Evolutionary conservation across 345 rosid genomes (phyloP).

Genomic region (Eucalyptus erythrocorys): DNA sequence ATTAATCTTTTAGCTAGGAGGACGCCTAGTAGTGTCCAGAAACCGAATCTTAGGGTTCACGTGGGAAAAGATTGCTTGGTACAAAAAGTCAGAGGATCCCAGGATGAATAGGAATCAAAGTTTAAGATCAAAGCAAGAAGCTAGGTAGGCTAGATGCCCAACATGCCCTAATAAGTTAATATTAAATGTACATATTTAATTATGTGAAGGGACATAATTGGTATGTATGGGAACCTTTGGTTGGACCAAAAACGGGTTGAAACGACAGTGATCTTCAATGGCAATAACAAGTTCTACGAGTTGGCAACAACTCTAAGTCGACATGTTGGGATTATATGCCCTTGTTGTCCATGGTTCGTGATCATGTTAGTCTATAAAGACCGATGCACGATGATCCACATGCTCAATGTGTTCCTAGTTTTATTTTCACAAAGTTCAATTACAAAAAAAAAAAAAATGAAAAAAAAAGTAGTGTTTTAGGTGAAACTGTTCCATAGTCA

Average conservation of each 20-base stretch:
- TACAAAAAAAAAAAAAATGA: not conserved
- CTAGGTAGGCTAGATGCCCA: not conserved
- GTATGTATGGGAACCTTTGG: not conserved
- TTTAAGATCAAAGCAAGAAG: not conserved
- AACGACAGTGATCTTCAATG: not conserved
- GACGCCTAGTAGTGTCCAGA: not conserved
- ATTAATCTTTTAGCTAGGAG: not conserved
- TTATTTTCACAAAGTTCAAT: not conserved
- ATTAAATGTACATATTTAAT: not conserved
- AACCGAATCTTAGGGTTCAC: not conserved
- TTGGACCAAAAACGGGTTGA: not conserved
- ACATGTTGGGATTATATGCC: not conserved
- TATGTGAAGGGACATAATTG: not conserved
- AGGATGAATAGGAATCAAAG: not conserved
- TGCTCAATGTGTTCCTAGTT: not conserved
- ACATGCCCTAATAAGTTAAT: not conserved
- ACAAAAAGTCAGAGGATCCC: not conserved
- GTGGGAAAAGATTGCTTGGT: not conserved
- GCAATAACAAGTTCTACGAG: not conserved
- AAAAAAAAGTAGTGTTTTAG: not conserved
- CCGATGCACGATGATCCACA: accelerated
- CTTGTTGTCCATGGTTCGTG: accelerated
- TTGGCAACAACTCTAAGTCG: not conserved
- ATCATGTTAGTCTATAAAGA: not conserved
- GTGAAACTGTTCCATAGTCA: not conserved